Conservation (phyloP, 192 early-diverging fungal genomes). For the Podila horticola region DNA sequence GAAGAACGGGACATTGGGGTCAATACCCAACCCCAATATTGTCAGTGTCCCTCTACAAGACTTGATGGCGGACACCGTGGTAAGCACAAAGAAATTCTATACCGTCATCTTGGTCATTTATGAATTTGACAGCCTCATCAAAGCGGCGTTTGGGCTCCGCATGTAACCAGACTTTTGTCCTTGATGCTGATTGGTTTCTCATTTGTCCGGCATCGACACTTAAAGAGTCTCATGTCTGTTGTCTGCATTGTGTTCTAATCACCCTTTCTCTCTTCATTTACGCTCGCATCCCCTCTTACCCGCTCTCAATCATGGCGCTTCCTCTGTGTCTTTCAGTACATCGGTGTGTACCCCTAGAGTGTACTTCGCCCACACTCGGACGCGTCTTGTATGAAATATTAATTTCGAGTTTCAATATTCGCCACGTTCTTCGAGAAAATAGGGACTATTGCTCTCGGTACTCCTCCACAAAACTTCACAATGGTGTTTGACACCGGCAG, state of each 20-base stretch:
- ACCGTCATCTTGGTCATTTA: too few species aligned
- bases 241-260: too few species aligned
- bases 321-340: neutral
- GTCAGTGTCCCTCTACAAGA: conserved; percentile 42
- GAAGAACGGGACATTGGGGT: neutral
- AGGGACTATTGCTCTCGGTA: conserved; percentile 37
- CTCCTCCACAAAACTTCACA: conserved; percentile 34
- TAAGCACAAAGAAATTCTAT: conserved; percentile 1
- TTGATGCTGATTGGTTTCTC: too few species aligned
- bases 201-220: too few species aligned
- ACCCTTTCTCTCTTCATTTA: neutral
- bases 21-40: conserved; percentile 7
- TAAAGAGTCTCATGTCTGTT: too few species aligned
- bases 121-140: too few species aligned
- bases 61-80: conserved; percentile 37
- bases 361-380: neutral
- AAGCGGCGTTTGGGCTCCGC: too few species aligned
- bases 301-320: neutral
- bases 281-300: neutral
- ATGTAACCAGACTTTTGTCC: too few species aligned
- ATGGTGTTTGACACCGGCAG: conserved; percentile 48
- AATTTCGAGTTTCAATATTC: too few species aligned
- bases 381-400: neutral
- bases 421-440: neutral
- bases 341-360: neutral